phyloP scores from a whole-genome alignment of 139 green algal species.

The Marvania coccoides region DNA sequence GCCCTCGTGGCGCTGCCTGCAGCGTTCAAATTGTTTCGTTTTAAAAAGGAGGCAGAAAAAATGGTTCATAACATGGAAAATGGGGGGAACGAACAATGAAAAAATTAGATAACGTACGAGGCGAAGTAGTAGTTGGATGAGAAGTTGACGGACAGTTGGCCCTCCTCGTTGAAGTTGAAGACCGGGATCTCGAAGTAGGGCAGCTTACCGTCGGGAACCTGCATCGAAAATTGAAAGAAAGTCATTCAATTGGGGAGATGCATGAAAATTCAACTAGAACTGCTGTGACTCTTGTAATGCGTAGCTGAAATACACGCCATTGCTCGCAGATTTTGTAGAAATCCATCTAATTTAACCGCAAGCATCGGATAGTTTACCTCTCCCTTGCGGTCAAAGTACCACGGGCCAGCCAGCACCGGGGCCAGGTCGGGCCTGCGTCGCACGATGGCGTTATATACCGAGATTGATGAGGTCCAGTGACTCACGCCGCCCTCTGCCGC shows the following conservation, averaged over 20 bases:
- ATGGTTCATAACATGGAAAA: background rate
- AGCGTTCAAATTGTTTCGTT: too few species aligned
- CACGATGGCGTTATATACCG: slow-evolving; percentile 51
- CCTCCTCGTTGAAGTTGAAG: slow-evolving; percentile 38
- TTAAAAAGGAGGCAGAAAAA: background rate
- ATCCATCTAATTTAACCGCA: too few species aligned
- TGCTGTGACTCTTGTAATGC: too few species aligned
- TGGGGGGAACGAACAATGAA: background rate
- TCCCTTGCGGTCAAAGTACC: slow-evolving; percentile 43
- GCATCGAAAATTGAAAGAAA: too few species aligned
- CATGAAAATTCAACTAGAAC: too few species aligned
- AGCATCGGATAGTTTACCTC: too few species aligned
- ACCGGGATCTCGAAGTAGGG: slow-evolving; percentile 45
- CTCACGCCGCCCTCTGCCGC: slow-evolving; percentile 33
- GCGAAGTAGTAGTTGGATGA: slow-evolving; percentile 37
- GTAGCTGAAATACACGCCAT: too few species aligned
- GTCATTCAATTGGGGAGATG: too few species aligned
- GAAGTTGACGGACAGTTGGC: slow-evolving; percentile 37
- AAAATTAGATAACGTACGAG: background rate
- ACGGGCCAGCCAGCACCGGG: slow-evolving; percentile 31
- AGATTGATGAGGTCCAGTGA: slow-evolving; percentile 14
- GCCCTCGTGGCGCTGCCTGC: slow-evolving; percentile 31
- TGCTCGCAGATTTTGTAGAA: too few species aligned
- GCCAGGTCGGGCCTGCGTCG: slow-evolving; percentile 25
- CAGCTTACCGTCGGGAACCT: slow-evolving; percentile 41